Percentiles rank a stretch among this genome's conserved stretches.
Evolutionary conservation across 2,329 filamentous ascomycete genomes (phyloP).

Genomic region (Neofusicoccum ribis): DNA sequence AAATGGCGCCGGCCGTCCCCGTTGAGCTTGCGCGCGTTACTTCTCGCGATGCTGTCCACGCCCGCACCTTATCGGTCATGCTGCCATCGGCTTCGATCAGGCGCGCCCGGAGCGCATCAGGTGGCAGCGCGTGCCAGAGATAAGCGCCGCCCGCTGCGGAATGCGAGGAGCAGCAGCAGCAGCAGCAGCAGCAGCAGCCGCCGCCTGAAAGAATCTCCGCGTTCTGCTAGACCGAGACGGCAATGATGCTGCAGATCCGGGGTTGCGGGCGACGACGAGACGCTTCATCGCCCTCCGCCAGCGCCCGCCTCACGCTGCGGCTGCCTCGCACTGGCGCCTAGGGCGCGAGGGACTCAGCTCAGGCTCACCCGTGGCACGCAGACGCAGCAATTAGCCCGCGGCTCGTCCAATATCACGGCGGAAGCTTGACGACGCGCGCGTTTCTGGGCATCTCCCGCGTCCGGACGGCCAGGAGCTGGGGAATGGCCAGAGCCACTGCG

Average conservation of each 20-base stretch:
- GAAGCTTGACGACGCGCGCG: not conserved
- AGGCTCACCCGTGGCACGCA: not conserved
- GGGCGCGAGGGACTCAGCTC: not conserved
- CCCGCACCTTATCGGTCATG: not conserved
- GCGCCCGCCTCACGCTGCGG: not conserved
- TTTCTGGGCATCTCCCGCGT: conserved; percentile 1
- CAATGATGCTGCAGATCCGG: conserved; percentile 2
- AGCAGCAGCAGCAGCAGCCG: too few species aligned
- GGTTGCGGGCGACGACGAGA: conserved; percentile 9
- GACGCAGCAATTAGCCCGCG: not conserved
- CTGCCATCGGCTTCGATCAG: not conserved
- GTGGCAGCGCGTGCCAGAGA: conserved; percentile 2
- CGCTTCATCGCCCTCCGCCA: not conserved
- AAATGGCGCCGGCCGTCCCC: conserved; percentile 14
- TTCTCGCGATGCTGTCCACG: not conserved
- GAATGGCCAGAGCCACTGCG: not conserved
- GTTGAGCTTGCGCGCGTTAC: not conserved
- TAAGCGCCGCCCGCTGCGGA: not conserved
- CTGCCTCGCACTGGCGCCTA: not conserved
- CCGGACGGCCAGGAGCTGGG: conserved; percentile 10
- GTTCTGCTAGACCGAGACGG: conserved; percentile 3
- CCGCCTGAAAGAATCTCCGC: not conserved
- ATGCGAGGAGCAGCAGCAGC: not conserved
- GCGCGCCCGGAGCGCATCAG: conserved; percentile 1
- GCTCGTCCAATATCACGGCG: not conserved